Conservation (phyloP, 2,329 filamentous ascomycete genomes). For the Graphium sp. region DNA sequence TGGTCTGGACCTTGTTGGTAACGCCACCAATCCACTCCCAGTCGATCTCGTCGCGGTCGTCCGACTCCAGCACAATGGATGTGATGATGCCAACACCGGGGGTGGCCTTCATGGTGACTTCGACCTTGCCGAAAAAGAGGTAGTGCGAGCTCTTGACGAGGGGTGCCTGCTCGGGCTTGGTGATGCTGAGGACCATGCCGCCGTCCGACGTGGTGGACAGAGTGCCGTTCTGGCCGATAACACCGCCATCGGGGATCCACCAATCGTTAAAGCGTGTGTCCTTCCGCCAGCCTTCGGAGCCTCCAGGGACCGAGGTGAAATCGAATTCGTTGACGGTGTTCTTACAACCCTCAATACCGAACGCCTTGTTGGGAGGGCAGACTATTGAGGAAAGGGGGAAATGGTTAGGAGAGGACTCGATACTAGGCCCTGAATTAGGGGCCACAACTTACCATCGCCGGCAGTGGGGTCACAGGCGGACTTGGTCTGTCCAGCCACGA, state of each 20-base stretch:
- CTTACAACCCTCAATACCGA: conserved; percentile 20
- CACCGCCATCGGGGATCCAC: conserved; percentile 16
- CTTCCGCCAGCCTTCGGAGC: conserved; percentile 7
- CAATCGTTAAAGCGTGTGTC: conserved; percentile 9
- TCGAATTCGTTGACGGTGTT: conserved; percentile 32
- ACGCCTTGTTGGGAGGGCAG: conserved; percentile 49
- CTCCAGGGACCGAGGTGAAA: conserved; percentile 45
- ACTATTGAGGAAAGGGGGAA: conserved; percentile 6
- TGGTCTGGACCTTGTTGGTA: conserved; percentile 55
- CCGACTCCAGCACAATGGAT: conserved; percentile 59
- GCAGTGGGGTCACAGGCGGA: conserved; percentile 32
- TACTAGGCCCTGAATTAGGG: too few relatives aligned
- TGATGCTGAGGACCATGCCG: conserved; percentile 34
- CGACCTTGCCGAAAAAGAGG: conserved; percentile 70
- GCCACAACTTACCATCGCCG: conserved; percentile 6
- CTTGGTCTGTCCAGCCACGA: conserved; percentile 37
- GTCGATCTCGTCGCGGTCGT: conserved; percentile 59
- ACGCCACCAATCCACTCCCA: conserved; percentile 60
- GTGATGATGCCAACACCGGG: conserved; percentile 62
- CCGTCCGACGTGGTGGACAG: conserved; percentile 10
- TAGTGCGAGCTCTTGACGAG: conserved; percentile 57
- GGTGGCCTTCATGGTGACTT: conserved; percentile 53
- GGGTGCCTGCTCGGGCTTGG: conserved; percentile 33
- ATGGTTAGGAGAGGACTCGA: background rate
- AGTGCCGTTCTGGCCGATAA: conserved; percentile 11